Conservation (phyloP, 139 green algal species). For the Asterochloris sp. region DNA sequence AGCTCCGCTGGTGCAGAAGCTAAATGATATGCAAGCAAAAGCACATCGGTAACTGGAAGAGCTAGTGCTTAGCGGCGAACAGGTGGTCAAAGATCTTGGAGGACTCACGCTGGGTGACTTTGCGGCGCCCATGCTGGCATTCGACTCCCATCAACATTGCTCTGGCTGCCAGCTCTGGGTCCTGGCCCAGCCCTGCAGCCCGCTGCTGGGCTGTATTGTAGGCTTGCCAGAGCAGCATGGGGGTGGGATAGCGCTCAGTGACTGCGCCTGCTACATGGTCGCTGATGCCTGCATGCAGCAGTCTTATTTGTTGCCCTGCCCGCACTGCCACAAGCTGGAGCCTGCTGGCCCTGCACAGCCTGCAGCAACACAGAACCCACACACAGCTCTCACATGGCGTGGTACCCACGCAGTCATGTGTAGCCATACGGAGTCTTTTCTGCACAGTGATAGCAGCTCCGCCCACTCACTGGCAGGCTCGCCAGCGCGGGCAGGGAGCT, state of each 20-base stretch:
- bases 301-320: background rate
- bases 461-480: background rate
- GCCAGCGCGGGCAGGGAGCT: background rate
- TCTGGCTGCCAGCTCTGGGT: background rate
- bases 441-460: background rate
- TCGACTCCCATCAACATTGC: background rate
- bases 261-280: slow-evolving; percentile 30
- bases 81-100: slow-evolving; percentile 15
- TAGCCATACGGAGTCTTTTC: background rate
- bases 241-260: slow-evolving; percentile 41
- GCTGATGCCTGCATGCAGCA: slow-evolving; percentile 32
- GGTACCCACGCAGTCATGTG: too few relatives aligned
- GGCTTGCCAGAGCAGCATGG: slow-evolving; percentile 29
- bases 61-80: slow-evolving; percentile 6
- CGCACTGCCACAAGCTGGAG: background rate
- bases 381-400: background rate
- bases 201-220: slow-evolving; percentile 20
- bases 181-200: background rate
- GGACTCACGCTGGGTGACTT: background rate
- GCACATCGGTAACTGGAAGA: too few relatives aligned
- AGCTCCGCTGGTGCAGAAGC: too few relatives aligned
- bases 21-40: too few relatives aligned
- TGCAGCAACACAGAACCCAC: background rate
- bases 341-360: background rate
- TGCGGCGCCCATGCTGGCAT: background rate